Conservation (phyloP, 192 early-diverging fungal genomes). For the Coemansia sp. region DNA sequence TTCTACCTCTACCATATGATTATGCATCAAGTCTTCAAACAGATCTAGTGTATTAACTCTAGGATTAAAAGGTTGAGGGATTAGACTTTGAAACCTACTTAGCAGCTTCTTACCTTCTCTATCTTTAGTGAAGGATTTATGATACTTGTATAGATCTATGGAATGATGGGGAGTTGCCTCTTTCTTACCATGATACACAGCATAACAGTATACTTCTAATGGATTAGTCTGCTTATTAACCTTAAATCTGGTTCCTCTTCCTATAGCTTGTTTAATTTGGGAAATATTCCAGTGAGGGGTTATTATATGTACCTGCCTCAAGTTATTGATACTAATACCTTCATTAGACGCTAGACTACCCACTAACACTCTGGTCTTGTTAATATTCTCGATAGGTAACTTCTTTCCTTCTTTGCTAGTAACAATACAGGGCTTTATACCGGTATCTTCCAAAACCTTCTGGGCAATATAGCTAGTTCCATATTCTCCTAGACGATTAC, state of each 20-base stretch:
- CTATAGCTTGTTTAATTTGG: conserved; percentile 16
- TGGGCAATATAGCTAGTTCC: conserved; percentile 3
- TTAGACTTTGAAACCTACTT: background rate
- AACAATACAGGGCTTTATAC: too few relatives aligned
- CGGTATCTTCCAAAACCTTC: too few relatives aligned
- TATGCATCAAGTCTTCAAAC: background rate
- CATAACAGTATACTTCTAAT: conserved; percentile 12
- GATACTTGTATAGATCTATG: conserved; percentile 21
- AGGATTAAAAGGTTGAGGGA: background rate
- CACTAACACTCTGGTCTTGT: conserved; percentile 3
- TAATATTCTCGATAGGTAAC: too few relatives aligned
- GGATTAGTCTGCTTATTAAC: background rate
- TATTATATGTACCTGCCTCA: conserved; percentile 14
- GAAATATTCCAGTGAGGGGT: conserved; percentile 26
- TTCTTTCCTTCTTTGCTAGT: too few relatives aligned
- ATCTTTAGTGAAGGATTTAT: conserved; percentile 15
- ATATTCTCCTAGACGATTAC: conserved; percentile 3
- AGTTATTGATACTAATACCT: conserved; percentile 11
- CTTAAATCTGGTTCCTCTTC: conserved; percentile 20
- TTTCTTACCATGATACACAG: background rate
- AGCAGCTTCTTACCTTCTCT: background rate
- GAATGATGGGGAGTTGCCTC: conserved; percentile 7
- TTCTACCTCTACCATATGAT: background rate
- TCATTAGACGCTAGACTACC: conserved; percentile 18
- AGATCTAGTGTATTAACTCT: background rate